Base-by-base conservation (phyloP, 768 basidiomycete genomes). In the Amylocystis lapponica region DNA sequence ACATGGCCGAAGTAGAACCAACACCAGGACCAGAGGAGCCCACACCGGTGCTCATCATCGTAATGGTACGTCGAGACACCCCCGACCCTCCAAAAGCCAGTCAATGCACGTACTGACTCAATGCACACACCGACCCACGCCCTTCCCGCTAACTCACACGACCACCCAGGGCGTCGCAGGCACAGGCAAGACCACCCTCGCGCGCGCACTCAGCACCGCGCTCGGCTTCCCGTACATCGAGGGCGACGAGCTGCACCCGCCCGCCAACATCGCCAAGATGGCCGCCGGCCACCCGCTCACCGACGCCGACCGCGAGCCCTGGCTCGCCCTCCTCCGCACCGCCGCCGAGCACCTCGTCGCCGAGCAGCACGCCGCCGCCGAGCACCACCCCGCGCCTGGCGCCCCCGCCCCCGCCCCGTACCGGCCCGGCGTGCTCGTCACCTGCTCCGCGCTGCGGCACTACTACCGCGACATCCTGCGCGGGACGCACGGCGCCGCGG, bases 241-340 rank as follows among this genome's bases (percentile, higher is more conserved):
- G 56, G 94, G 86, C 22, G 93, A 96, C 59, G 81, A 86, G 48
- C 71, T 96, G 22, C 94, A 97, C 58, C 86, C 93, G 0, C 56
- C 69, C 19, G 62, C 75, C 11, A 95, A 95, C 62, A 76, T 95
- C 31, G 81, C 76, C 22, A 98, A 97, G 74, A 96, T 97, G 93
- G 65, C 79, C 4, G 57, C 66, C 1, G 91, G 91, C 0, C 63
- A 69, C 19, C 84, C 92, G 4, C 67, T 98, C 50, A 81, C 71
- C 2, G 93, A 96, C 56, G 74, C 66, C 3, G 93, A 96, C 59
- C 81, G 92, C 16, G 70, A 76, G 51, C 91, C 93, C 1, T 97
- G 95, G 94, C 73, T 98, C 4, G 73, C 72, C 43, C 62, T 72
- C 35, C 81, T 96, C 39, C 79, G 91, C 40, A 59, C 59, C 5